A percentile compares a stretch with the other conserved stretches of the same genome.
These are phyloP conservation scores for Mycoemilia scoparia DNA, from an alignment of 192 early-diverging fungal species.

Conservation along the genomic window DNA sequence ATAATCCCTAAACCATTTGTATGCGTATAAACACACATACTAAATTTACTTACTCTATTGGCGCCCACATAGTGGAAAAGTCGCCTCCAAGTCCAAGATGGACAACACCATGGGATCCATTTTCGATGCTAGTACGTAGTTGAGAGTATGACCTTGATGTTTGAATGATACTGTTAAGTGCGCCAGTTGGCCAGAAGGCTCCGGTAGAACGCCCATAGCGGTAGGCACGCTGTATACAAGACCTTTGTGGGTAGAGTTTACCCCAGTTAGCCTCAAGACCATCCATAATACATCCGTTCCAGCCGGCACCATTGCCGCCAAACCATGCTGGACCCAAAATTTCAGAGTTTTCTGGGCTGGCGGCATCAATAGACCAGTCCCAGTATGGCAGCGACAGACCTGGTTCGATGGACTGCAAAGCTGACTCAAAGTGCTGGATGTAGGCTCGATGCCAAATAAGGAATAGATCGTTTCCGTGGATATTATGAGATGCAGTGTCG, in stretches of 20 bases:
- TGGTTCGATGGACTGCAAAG: constrained; percentile 31
- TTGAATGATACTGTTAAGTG: constrained; percentile 21
- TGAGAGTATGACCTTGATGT: constrained; percentile 16
- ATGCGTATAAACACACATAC: background rate
- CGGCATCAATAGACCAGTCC: constrained; percentile 39
- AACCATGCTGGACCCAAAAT: constrained; percentile 12
- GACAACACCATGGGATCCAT: constrained; percentile 29
- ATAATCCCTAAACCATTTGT: background rate
- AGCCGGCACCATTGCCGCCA: constrained; percentile 21
- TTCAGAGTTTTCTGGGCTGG: constrained; percentile 23
- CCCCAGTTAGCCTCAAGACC: constrained; percentile 32
- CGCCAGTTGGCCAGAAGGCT: constrained; percentile 25
- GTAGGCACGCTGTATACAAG: constrained; percentile 26
- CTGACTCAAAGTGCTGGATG: constrained; percentile 28
- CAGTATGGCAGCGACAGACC: constrained; percentile 38
- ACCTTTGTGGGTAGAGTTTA: constrained; percentile 22
- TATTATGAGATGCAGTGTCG: constrained; percentile 26
- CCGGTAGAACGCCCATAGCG: constrained; percentile 15
- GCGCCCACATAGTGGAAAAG: constrained; percentile 32
- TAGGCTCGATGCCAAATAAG: constrained; percentile 34
- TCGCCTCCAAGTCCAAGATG: constrained; percentile 30
- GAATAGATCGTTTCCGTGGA: constrained; percentile 32
- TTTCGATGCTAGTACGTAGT: constrained; percentile 32
- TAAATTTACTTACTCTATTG: constrained; percentile 23
- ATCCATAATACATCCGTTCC: constrained; percentile 30